Evolutionary conservation across 2,329 filamentous ascomycete species (phyloP), one percentile per base, ranked within the genome.

Genomic region (Colletotrichum ledebouriae): DNA sequence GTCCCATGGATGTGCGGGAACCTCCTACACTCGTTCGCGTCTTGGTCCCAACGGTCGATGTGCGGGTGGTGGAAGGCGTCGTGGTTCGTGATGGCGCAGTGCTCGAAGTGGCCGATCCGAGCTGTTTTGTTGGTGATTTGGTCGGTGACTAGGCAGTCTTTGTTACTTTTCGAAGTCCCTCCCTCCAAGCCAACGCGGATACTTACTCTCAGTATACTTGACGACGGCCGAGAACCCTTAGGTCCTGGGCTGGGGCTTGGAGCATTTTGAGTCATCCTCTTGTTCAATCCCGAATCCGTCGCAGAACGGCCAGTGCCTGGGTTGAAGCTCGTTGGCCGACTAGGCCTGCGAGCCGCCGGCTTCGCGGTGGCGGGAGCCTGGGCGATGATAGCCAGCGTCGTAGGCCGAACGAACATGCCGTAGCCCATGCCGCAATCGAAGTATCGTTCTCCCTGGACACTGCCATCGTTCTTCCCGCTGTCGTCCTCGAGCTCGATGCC

Each of bases 381-480:
- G 55, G 84, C 83, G 60, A 91, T 79, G 71, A 90, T 82, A 12
- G 85, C 86, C 57, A 96, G 84, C 66, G 90, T 90, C 61, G 87
- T 82, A 34, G 93, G 90, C 71, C 93, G 88, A 63, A 98, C 87
- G 75, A 99, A 98, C 89, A 99, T 96, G 76, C 90, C 90, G 71
- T 84, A 84, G 46, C 84, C 93, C 88, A 87, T 90, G 79, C 77
- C 86, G 80, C 95, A 98, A 57, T 94, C 89, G 74, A 97, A 98
- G 78, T 98, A 98, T 20, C 93, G 86, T 76, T 93, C 88, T 70
- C 94, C 94, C 78, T 95, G 89, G 53, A 98, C 93, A 63, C 92
- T 91, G 72, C 95, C 95, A 85, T 98, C 94, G 75, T 98, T 98
- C 83, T 98, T 98, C 37, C 96, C 95, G 20, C 87, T 88, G 60